Evolutionary conservation across 192 early-diverging fungal genomes (phyloP), one percentile per base, ranked within the genome.

Genomic region (Phycomyces blakesleeanus): DNA sequence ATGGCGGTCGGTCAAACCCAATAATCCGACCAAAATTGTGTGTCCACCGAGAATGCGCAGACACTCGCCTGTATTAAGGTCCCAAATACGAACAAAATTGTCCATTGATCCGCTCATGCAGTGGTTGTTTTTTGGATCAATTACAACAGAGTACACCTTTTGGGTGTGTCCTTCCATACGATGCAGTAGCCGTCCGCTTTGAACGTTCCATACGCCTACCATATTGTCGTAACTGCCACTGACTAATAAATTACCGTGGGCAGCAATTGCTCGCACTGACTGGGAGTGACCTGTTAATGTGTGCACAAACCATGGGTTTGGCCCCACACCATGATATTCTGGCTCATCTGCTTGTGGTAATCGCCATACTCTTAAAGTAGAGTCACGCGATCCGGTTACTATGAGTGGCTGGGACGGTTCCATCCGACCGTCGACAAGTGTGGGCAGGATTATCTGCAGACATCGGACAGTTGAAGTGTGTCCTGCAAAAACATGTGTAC

Each of bases 101-200:
- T 99, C 97, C 90, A 98, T 91, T 63, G 89, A 91, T 20, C 97
- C 97, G 60, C 89, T 91, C 64, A 95, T 93, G 51, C 93, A 93
- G 47, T 88, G 81, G 49, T 89, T 81, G 41, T 89, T 79, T 68
- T 94, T 91, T 21, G 88, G 79, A 63, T 87, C 88, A 62, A 98
- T 83, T 9, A 93, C 96, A 25, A 99, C 89, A 7, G 91, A 91
- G 72, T 99, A 99, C 10, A 99, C 97, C 67, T 95, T 95, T 68
- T 95, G 88, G 20, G 86, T 81, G 72, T 99, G 97, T 34, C 94
- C 97, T 29, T 85, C 74, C 50, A 93, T 84, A 10, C 73, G 72
- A 70, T 91, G 87, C 20, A 89, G 65, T 21, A 81, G 70, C 18
- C 77, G 62, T 9, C 97, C 97, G 0, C 81, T 89, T 27, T 69